Evolutionary conservation across 1,284 basidiomycete genomes (phyloP), one percentile per base, ranked within the genome.

Genomic region (Malassezia equina): DNA sequence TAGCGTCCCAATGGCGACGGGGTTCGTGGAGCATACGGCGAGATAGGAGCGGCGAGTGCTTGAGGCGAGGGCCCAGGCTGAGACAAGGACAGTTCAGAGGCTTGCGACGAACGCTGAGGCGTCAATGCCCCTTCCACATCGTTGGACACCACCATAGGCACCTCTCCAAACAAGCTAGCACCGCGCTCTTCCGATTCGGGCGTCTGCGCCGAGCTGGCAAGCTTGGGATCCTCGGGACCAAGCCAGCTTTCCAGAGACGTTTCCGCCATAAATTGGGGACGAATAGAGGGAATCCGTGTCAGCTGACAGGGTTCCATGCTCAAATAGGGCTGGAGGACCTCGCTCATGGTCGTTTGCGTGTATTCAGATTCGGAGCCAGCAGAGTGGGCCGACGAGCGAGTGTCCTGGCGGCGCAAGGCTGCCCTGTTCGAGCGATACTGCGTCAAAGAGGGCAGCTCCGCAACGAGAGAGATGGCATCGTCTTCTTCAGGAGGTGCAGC

Each of bases 181-280:
- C 21, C 24, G 2, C 36, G 31, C 7, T 31, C 19, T 3, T 17
- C 34, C 34, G 31, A 19, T 29, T 23, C 23, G 9, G 23, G 33
- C 7, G 17, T 34, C 24, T 24, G 21, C 13, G 17, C n/a, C 27
- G 19, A 7, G 13, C 21, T 12, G 1, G 25, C 9, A 15, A 24
- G 12, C 2, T 34, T 44, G 5, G 55, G 55, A 27, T 51, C 49
- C n/a, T 52, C 45, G 15, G 29, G 59, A 28, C 58, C 54, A 3
- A 69, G 63, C 68, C 68, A 70, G 56, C 57, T 67, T 31, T 64
- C 55, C 13, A 70, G 60, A 25, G 64, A 57, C 7, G 68, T 70
- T 8, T 61, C 62, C 13, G 68, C 60, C 17, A 46, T 61, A 51
- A 69, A 69, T 15, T 68, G 65, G 28, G 68, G 68, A 23, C 61